These are phyloP conservation scores for Leccinum pellstonianum DNA, from an alignment of 768 basidiomycete species.

Conservation along the genomic window DNA sequence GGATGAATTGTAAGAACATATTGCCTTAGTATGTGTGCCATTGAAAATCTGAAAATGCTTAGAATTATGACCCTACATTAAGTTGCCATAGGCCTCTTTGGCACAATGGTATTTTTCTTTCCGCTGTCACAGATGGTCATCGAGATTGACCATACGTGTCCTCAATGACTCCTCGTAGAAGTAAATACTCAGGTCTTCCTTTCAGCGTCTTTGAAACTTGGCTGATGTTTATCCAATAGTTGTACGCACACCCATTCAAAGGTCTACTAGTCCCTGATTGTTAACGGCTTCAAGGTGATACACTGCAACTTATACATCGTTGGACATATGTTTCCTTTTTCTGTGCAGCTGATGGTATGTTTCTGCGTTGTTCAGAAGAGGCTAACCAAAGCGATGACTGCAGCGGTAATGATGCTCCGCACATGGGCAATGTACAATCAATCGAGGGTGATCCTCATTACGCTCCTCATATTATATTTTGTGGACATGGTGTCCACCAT, in stretches of 20 bases:
- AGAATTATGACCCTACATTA: neutral
- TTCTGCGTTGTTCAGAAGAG: neutral
- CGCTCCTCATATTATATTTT: neutral
- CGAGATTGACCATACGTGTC: no score
- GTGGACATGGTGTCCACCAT: neutral
- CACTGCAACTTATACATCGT: neutral
- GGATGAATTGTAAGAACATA: neutral
- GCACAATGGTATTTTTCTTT: neutral
- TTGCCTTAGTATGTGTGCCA: neutral
- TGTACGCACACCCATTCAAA: neutral
- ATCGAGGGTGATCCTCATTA: neutral
- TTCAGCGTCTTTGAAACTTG: no score
- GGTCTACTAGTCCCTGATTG: neutral
- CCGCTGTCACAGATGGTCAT: neutral
- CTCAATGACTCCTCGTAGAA: no score
- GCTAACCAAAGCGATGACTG: neutral
- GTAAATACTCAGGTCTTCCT: no score
- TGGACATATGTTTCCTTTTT: neutral
- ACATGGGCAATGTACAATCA: neutral
- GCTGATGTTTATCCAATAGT: neutral
- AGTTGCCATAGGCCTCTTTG: neutral
- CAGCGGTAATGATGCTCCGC: neutral
- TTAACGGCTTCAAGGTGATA: neutral
- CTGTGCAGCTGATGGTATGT: slow-evolving; percentile 1
- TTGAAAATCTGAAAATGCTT: neutral